These are phyloP conservation scores for Scedosporium apiospermum DNA, from an alignment of 2,329 filamentous ascomycete genomes.

Conservation along the genomic window DNA sequence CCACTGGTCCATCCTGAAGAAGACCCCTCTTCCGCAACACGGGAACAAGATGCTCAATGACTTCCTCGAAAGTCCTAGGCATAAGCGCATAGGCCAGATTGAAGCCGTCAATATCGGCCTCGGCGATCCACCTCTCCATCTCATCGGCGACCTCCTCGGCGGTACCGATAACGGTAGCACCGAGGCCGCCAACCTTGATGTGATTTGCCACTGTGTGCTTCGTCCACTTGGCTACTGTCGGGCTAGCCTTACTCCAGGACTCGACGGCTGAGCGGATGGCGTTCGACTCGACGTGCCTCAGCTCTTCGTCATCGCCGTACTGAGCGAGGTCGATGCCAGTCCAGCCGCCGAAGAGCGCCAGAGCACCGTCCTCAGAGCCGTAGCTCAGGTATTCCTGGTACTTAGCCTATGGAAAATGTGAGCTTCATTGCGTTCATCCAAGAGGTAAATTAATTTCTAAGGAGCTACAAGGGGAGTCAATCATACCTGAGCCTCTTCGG, in stretches of 20 bases:
- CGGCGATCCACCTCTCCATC: conserved; percentile 26
- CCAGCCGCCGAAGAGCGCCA: conserved; percentile 58
- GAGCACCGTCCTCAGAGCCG: conserved; percentile 50
- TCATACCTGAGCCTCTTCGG: conserved; percentile 41
- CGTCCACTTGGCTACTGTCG: conserved; percentile 23
- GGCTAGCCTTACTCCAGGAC: conserved; percentile 30
- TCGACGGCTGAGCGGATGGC: conserved; percentile 45
- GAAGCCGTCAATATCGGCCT: conserved; percentile 54
- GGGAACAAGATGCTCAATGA: conserved; percentile 53
- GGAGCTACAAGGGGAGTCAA: no score
- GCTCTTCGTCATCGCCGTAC: conserved; percentile 54
- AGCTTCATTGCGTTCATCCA: no score
- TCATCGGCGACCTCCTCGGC: conserved; percentile 20
- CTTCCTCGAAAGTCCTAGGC: conserved; percentile 56
- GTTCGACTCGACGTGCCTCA: conserved; percentile 51
- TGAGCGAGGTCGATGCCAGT: conserved; percentile 53
- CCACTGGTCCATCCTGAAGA: conserved; percentile 32
- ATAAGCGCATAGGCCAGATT: conserved; percentile 24
- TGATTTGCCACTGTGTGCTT: conserved; percentile 23
- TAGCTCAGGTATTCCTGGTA: conserved; percentile 45
- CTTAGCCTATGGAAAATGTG: conserved; percentile 11
- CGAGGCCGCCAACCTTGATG: conserved; percentile 21
- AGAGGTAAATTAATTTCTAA: no score
- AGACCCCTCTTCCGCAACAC: conserved; percentile 49
- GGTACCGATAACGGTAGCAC: conserved; percentile 20